phyloP scores from a whole-genome alignment of 2,329 filamentous ascomycete species.

The Ascochyta rabiei region DNA sequence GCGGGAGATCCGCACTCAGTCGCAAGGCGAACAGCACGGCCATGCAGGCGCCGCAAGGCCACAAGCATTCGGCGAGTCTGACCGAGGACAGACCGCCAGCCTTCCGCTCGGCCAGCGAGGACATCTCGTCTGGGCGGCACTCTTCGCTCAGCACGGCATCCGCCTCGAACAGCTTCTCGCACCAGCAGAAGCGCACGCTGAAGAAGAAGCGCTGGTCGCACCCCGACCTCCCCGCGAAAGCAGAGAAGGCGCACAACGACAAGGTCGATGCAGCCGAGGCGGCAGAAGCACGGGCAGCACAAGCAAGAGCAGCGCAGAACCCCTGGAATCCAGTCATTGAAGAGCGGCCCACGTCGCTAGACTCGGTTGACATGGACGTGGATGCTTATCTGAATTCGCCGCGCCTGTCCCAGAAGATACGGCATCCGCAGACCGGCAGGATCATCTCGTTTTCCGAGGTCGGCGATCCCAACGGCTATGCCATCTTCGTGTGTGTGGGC shows the following conservation, averaged over 20 bases:
- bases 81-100: conserved; percentile 27
- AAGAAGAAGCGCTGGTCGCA: conserved; percentile 50
- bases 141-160: conserved; percentile 35
- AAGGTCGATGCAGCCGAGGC: conserved; percentile 34
- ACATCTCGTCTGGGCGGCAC: conserved; percentile 34
- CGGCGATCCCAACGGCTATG: conserved; percentile 87
- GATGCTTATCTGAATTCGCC: conserved; percentile 82
- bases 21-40: conserved; percentile 33
- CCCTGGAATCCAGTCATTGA: conserved; percentile 58
- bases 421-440: conserved; percentile 82
- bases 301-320: background rate
- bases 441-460: conserved; percentile 96
- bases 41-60: conserved; percentile 27
- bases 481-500: conserved; percentile 94
- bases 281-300: conserved; percentile 20
- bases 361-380: conserved; percentile 89
- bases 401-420: conserved; percentile 84
- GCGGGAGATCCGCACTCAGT: conserved; percentile 39
- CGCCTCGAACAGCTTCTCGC: conserved; percentile 35
- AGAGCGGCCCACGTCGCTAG: conserved; percentile 76
- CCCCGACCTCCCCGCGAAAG: conserved; percentile 49
- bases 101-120: conserved; percentile 40
- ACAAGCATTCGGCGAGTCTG: conserved; percentile 38
- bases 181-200: conserved; percentile 36
- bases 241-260: conserved; percentile 45